Base-by-base conservation (phyloP, 1,284 basidiomycete species). In the Pterula multifida region DNA sequence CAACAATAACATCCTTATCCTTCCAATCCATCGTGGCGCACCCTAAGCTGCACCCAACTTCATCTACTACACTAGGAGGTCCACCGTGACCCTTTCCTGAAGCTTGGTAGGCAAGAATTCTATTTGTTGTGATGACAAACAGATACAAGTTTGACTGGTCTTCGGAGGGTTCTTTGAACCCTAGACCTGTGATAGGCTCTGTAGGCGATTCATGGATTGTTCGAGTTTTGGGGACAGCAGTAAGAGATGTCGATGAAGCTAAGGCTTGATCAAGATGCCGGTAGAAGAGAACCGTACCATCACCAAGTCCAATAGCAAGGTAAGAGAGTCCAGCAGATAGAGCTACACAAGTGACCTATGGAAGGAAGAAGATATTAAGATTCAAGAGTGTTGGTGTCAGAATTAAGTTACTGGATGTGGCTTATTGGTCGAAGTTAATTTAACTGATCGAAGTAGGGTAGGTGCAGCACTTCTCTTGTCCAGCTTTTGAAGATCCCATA, bases 281-380 rank as follows among this genome's bases (percentile, higher is more conserved):
- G 61, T 93, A 93, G 17, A 97, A 73, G 3, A 97, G 75, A 3
- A 97, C 92, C 0, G 90, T 90, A n/a, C 95, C 95, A 60, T 98
- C 94, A 1, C 85, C 92, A 9, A 98, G 76, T 4, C 92, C 95
- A 36, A 97, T 77, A 3, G 93, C 87, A 17, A 98, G 78, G 64
- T 93, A 88, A 1, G 87, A 81, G 1, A 97, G 73, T n/a, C 77
- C 77, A 3, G 79, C 69, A 0, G 93, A 89, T 23, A 94, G 70
- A 0, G 93, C 86, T 11, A 96, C 69, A 0, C 85, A 79, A 3
- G 90, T 84, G 1, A 95, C 80, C 87, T 91, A 28, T 2, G 23
- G 21, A 44, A 17, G 39, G 19, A 44, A 44, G 6, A 15, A 6
- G 6, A 6, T 15, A 32, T 32, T 32, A 32, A 6, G 15, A 32